Evolutionary conservation across 768 basidiomycete species (phyloP), one percentile per base, ranked within the genome.

Genomic region (Suillus weaverae): DNA sequence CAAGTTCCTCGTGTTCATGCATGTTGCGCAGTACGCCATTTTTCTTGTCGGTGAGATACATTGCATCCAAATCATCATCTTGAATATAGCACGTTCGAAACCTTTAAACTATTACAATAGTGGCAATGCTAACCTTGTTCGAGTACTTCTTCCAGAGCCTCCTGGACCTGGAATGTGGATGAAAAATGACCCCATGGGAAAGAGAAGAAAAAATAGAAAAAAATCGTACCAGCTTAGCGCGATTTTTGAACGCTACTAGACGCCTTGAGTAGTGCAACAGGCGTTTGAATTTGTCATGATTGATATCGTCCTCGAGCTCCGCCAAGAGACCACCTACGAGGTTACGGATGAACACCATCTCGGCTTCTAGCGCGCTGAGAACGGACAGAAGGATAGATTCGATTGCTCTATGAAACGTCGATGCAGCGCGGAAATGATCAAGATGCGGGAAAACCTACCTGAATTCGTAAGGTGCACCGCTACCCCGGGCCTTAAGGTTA

Each of bases 41-140:
- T 70, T 87, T 88, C 78, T 92, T 91, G 72, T 95, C 93, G 2
- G 88, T 94, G 62, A 99, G 85, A 78, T 98, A 95, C 97, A 99
- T 97, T 0, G 94, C 93, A 48, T 89, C 88, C 72, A 99, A 75
- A 75, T 99, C 97, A 74, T 97, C 96, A 69, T 98, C 97, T 97
- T 64, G 57, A 51, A 64, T 46, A 6, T 44, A 7, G 39, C 63
- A 62, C 63, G 46, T 39, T 53, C 65, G 13, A 50, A 50, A 38
- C 48, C 36, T 10, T 26, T n/a, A 1, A 32, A 32, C 41, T 22
- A 60, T 41, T 39, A 36, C 41, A 41, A 30, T 41, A 26, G 57
- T 22, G 35, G n/a, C 62, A 44, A 26, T 32, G 67, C 74, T 60
- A 67, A 94, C 95, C 94, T 81, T 96, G 92, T 71, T 91, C 87